Conservation (phyloP, 2,329 filamentous ascomycete genomes). For the Pleoardoris graminearum region DNA sequence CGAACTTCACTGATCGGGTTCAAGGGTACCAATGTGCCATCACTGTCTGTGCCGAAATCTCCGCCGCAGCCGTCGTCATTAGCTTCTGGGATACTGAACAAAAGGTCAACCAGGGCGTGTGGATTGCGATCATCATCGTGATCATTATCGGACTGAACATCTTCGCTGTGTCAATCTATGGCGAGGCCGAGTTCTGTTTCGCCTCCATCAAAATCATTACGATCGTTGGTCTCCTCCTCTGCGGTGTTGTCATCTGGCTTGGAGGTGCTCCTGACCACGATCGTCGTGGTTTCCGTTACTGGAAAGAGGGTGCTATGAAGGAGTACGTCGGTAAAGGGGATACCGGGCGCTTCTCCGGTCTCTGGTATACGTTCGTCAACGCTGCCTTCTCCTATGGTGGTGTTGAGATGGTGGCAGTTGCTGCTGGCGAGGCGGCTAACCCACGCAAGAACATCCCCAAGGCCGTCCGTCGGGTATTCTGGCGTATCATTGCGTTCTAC, state of each 20-base stretch:
- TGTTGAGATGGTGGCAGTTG: conserved; percentile 45
- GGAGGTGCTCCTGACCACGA: conserved; percentile 42
- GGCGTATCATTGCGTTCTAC: conserved; percentile 62
- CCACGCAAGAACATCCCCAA: conserved; percentile 55
- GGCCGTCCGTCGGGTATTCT: conserved; percentile 59
- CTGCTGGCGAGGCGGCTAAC: conserved; percentile 42
- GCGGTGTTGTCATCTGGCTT: conserved; percentile 40
- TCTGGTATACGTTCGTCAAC: conserved; percentile 59
- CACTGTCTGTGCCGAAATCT: conserved; percentile 43
- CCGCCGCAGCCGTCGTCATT: conserved; percentile 39
- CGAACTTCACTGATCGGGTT: conserved; percentile 17
- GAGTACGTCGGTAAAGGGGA: conserved; percentile 55
- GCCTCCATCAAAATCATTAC: conserved; percentile 54
- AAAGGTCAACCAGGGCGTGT: conserved; percentile 37
- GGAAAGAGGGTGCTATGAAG: conserved; percentile 63
- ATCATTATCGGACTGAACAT: conserved; percentile 41
- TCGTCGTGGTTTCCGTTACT: conserved; percentile 65
- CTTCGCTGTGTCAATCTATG: conserved; percentile 43
- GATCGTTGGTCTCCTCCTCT: conserved; percentile 37
- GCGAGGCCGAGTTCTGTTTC: conserved; percentile 55
- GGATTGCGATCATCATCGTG: conserved; percentile 42
- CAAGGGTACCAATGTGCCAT: conserved; percentile 41
- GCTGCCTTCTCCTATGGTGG: conserved; percentile 50
- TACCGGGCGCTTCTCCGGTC: conserved; percentile 66
- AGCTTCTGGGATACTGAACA: conserved; percentile 39